Evolutionary conservation across 805 yeast species (phyloP).

Genomic region (Hanseniaspora occidentalis): DNA sequence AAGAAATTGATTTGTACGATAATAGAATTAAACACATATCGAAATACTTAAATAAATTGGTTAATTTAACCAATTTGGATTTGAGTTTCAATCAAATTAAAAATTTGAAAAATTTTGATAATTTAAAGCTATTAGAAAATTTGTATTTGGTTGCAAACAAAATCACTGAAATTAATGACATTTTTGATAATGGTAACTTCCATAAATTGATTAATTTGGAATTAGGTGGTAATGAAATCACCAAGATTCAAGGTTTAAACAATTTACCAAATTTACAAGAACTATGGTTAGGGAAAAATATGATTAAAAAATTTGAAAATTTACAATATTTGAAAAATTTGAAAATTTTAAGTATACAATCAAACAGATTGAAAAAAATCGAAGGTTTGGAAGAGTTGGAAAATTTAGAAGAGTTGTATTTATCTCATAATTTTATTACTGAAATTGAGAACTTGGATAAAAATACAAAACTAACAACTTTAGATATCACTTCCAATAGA

Average conservation of each 20-base stretch:
- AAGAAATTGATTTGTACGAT: slow-evolving; percentile 82
- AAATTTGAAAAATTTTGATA: slow-evolving; percentile 66
- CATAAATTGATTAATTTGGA: slow-evolving; percentile 56
- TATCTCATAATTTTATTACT: slow-evolving; percentile 72
- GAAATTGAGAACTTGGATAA: slow-evolving; percentile 69
- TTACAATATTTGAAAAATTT: slow-evolving; percentile 47
- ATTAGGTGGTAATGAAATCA: slow-evolving; percentile 78
- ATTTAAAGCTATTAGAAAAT: slow-evolving; percentile 47
- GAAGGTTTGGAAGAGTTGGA: slow-evolving; percentile 68
- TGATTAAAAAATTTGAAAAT: slow-evolving; percentile 52
- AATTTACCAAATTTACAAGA: slow-evolving; percentile 48
- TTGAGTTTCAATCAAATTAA: slow-evolving; percentile 82
- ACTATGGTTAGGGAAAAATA: slow-evolving; percentile 89
- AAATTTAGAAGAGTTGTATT: slow-evolving; percentile 72
- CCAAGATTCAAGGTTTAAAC: slow-evolving; percentile 36
- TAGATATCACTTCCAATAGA: slow-evolving; percentile 74
- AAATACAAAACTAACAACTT: slow-evolving; percentile 48
- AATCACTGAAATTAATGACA: slow-evolving; percentile 56
- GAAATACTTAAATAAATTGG: slow-evolving; percentile 48
- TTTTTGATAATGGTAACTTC: slow-evolving; percentile 33
- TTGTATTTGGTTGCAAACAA: slow-evolving; percentile 83
- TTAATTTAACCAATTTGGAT: slow-evolving; percentile 51
- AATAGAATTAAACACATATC: slow-evolving; percentile 82
- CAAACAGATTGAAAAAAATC: slow-evolving; percentile 63
- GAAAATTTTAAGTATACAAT: slow-evolving; percentile 74